phyloP scores from a whole-genome alignment of 768 basidiomycete species.

The Tylopilus plumbeoviolaceoides region DNA sequence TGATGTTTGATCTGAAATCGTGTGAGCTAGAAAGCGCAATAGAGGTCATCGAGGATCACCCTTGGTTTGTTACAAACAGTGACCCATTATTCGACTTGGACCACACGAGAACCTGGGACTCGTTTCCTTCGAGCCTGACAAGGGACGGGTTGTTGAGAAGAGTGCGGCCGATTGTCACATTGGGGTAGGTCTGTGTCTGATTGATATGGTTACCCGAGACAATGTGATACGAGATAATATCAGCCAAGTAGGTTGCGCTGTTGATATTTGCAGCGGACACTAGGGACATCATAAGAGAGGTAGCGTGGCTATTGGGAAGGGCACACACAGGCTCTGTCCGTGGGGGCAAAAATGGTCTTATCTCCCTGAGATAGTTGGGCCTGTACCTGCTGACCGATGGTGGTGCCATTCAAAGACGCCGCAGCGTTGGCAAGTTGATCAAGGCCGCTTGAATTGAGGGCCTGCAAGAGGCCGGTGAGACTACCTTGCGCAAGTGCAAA shows the following conservation, averaged over 20 bases:
- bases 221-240: constrained; percentile 56
- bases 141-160: constrained; percentile 47
- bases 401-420: constrained; percentile 40
- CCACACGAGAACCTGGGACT: constrained; percentile 54
- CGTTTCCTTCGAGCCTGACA: constrained; percentile 55
- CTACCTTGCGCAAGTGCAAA: constrained; percentile 31
- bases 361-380: constrained; percentile 39
- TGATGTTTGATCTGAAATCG: constrained; percentile 28
- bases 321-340: constrained; percentile 51
- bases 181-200: constrained; percentile 44
- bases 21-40: background rate
- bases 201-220: constrained; percentile 48
- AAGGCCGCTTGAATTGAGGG: constrained; percentile 39
- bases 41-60: constrained; percentile 26
- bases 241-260: constrained; percentile 37
- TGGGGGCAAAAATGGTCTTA: constrained; percentile 55
- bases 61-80: constrained; percentile 47
- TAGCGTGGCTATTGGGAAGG: background rate
- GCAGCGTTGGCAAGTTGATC: constrained; percentile 40
- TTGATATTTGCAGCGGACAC: constrained; percentile 12
- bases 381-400: constrained; percentile 42
- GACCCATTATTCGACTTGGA: constrained; percentile 35
- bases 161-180: constrained; percentile 61
- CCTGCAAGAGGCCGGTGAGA: constrained; percentile 32
- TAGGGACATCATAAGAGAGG: constrained; percentile 8